phyloP scores from a whole-genome alignment of 345 rosid species.

The Lepidium aucheri region DNA sequence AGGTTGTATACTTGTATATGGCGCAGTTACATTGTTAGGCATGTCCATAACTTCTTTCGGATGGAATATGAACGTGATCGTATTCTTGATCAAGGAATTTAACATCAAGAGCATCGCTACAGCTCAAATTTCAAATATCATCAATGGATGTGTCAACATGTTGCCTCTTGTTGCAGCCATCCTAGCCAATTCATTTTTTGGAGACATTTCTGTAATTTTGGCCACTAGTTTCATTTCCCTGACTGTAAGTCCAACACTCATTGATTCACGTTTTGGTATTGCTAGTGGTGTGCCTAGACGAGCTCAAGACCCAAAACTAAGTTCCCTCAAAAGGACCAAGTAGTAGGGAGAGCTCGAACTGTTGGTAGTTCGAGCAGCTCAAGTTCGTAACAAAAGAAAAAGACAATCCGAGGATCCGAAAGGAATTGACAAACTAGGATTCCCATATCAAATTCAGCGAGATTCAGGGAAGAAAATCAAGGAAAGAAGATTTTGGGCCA shows the following conservation, averaged over 20 bases:
- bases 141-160: conserved; percentile 28
- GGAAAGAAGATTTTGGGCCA: no score
- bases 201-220: conserved; percentile 26
- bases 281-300: no score
- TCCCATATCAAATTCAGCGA: no score
- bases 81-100: conserved; percentile 33
- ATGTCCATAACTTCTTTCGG: conserved; percentile 33
- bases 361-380: no score
- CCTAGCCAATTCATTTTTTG: conserved; percentile 38
- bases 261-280: no score
- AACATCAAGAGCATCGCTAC: conserved; percentile 37
- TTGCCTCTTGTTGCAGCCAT: conserved; percentile 36
- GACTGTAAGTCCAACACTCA: conserved; percentile 22
- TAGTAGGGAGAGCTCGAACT: no score
- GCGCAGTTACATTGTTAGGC: conserved; percentile 33
- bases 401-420: no score
- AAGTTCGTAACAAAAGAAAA: no score
- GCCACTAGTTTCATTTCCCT: conserved; percentile 30
- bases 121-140: conserved; percentile 31
- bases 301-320: no score
- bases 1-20: neutral
- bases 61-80: conserved; percentile 35
- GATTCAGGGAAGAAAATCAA: no score
- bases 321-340: no score
- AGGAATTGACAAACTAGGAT: no score